Conservation (phyloP, 352 stramenopile species). For the Phytopythium aichiense region DNA sequence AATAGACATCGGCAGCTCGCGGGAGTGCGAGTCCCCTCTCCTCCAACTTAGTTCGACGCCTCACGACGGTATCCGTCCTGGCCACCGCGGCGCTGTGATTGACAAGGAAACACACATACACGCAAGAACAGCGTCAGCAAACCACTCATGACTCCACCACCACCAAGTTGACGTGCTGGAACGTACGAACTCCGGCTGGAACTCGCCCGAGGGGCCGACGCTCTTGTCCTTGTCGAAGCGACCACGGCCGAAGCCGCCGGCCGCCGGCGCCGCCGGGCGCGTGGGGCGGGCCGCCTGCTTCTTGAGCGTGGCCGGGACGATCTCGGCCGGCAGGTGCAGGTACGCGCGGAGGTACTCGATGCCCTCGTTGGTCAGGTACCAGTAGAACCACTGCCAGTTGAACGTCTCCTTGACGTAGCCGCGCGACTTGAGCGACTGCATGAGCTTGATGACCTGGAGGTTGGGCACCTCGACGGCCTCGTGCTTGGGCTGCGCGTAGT, state of each 20-base stretch:
- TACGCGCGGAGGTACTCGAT: slow-evolving; percentile 99
- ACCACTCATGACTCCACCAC: not conserved
- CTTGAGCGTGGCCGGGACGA: slow-evolving; percentile 98
- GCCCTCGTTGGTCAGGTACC: slow-evolving; percentile 98
- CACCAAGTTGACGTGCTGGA: not conserved
- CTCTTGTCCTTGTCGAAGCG: slow-evolving; percentile 90
- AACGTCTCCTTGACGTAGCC: slow-evolving; percentile 99
- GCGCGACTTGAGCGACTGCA: slow-evolving; percentile 98
- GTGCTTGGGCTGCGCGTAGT: slow-evolving; percentile 88
- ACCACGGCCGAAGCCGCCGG: slow-evolving; percentile 77
- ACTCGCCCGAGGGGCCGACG: slow-evolving; percentile 84
- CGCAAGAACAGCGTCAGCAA: slow-evolving; percentile 5
- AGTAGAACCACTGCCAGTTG: slow-evolving; percentile 99
- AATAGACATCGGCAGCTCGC: slow-evolving; percentile 9
- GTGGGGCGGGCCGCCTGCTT: slow-evolving; percentile 89
- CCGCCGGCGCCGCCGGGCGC: slow-evolving; percentile 69
- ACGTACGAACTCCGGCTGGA: slow-evolving; percentile 88
- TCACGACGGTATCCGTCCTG: slow-evolving; percentile 88
- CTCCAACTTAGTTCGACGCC: slow-evolving; percentile 73
- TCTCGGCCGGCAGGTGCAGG: slow-evolving; percentile 97
- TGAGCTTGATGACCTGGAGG: slow-evolving; percentile 97
- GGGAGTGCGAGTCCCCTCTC: slow-evolving; percentile 33
- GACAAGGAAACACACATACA: slow-evolving; percentile 5
- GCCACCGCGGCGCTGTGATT: slow-evolving; percentile 49
- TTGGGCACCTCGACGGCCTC: slow-evolving; percentile 98